Evolutionary conservation across 2,329 filamentous ascomycete genomes (phyloP).

Genomic region (Macrophomina tecta): DNA sequence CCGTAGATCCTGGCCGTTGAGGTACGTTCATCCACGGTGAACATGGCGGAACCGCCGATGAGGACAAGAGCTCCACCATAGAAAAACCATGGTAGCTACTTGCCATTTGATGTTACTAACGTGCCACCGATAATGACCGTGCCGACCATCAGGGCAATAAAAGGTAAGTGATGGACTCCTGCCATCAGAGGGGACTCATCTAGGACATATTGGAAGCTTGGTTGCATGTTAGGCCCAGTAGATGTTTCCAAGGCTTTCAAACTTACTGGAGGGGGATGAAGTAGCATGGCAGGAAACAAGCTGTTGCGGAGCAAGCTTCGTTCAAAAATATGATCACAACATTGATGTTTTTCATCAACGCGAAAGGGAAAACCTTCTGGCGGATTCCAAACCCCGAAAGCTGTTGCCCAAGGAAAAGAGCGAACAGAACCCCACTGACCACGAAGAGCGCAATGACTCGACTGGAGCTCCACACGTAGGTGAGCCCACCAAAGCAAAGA

Average conservation of each 20-base stretch:
- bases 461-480: conserved; percentile 55
- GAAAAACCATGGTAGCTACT: conserved; percentile 8
- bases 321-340: neutral
- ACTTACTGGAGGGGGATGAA: conserved; percentile 38
- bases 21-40: neutral
- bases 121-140: neutral
- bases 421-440: conserved; percentile 49
- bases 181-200: conserved; percentile 8
- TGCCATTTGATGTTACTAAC: conserved; percentile 10
- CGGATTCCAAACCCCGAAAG: neutral
- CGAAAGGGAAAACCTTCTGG: conserved; percentile 9
- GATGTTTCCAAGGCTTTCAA: neutral
- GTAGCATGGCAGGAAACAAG: conserved; percentile 44
- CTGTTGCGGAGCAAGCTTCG: neutral
- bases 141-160: conserved; percentile 9
- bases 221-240: neutral
- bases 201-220: conserved; percentile 8
- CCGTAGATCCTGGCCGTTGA: conserved; percentile 34
- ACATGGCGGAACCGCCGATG: neutral
- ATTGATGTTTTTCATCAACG: conserved; percentile 4
- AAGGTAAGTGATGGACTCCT: neutral
- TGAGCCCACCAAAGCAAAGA: conserved; percentile 57
- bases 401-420: conserved; percentile 44
- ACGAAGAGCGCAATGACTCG: conserved; percentile 55
- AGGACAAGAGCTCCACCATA: conserved; percentile 3